Percentiles rank a stretch among this genome's conserved stretches.
phyloP scores from a whole-genome alignment of 2,329 filamentous ascomycete genomes.

The Aspergillus proliferans region DNA sequence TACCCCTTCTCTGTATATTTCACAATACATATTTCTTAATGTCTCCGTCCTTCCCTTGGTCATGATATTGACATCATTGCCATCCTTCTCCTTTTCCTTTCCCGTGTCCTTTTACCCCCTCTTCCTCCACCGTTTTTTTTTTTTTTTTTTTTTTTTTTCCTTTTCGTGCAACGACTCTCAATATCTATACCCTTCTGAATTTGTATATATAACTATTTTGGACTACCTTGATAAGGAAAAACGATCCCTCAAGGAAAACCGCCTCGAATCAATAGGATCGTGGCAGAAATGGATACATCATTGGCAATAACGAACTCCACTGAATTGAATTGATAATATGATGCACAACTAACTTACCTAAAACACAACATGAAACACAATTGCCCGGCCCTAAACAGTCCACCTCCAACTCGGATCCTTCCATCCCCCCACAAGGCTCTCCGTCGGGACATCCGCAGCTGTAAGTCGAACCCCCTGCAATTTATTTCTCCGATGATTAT shows the following conservation, averaged over 20 bases:
- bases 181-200: neutral
- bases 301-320: too few relatives aligned
- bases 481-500: constrained; percentile 5
- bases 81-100: neutral
- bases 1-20: constrained; percentile 1
- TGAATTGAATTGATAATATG: too few relatives aligned
- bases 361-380: constrained; percentile 1
- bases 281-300: neutral
- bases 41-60: neutral
- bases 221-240: neutral
- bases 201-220: neutral
- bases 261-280: neutral
- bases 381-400: constrained; percentile 3
- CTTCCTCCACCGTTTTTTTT: too few relatives aligned
- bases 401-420: constrained; percentile 9
- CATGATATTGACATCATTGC: constrained; percentile 1
- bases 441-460: constrained; percentile 5
- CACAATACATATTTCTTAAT: neutral
- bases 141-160: too few relatives aligned
- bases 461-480: constrained; percentile 5
- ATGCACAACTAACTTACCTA: neutral
- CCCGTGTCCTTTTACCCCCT: neutral
- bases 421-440: constrained; percentile 5
- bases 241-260: too few relatives aligned
- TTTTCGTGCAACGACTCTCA: neutral